Evolutionary conservation across 164 flowering plant genomes (phyloP), one percentile per base, ranked within the genome.

Genomic region (Vitis amurensis): DNA sequence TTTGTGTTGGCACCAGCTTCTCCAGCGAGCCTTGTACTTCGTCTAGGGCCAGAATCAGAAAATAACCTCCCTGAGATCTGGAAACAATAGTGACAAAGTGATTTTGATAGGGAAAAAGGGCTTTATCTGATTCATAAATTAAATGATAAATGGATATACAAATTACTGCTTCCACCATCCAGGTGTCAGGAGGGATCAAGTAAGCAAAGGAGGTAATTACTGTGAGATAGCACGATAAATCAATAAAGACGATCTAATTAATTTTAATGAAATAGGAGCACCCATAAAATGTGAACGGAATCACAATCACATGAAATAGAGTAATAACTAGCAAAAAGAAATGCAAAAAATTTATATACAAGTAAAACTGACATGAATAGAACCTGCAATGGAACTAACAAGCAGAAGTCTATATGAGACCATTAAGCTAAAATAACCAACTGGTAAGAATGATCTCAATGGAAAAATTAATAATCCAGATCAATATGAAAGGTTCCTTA

Each of bases 61-160:
- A 93, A 93, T 55, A 96, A 76, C 78, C 95, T 93, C 53, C 97
- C 98, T 16, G 99, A 91, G 68, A 96, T 89, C 99, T 89, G 78
- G 30, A 73, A 53, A 59, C 0, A 72, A 16, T 55, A 52, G 14
- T 29, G 9, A 50, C 14, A 1, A 49, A 56, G 49, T 17, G 55
- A 8, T 44, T 52, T 52, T 23, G 29, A 70, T 3, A 48, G 61
- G 15, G 27, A 16, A 49, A 9, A 63, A 37, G 5, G 4, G 44
- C 0, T 37, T 3, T 3, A 37, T 37, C 44, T 2, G 64, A 17
- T 62, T 13, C 44, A 9, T 15, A 11, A 11, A 50, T 17, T 4
- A 53, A 1, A 16, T 27, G 9, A 9, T 37, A 19, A 23, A 51
- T 13, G 15, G 9, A 53, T 29, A 52, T 2, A 31, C 56, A n/a